phyloP scores from a whole-genome alignment of 2,329 filamentous ascomycete species.

The Saccharata proteae region DNA sequence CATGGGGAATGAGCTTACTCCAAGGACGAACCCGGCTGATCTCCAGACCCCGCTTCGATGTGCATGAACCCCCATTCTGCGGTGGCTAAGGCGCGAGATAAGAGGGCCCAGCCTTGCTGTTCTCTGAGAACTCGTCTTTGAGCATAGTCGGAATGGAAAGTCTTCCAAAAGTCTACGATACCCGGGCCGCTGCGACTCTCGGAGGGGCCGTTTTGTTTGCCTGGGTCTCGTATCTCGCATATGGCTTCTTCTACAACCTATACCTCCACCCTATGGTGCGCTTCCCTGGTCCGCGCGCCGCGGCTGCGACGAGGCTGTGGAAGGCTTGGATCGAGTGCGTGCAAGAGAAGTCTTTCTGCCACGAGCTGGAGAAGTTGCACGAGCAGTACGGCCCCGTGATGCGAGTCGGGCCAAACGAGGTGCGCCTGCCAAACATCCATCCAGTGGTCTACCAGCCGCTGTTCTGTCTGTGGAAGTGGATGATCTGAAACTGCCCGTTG shows the following conservation, averaged over 20 bases:
- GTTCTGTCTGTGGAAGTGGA: not conserved
- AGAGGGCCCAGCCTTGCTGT: too few relatives aligned
- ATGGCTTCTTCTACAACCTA: constrained; percentile 2
- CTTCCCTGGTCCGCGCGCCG: constrained; percentile 8
- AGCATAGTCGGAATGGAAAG: too few relatives aligned
- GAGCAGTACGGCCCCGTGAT: constrained; percentile 17
- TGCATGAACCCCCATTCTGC: too few relatives aligned
- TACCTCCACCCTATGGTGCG: constrained; percentile 3
- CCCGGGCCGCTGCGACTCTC: too few relatives aligned
- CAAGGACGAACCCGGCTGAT: too few relatives aligned
- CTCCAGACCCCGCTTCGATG: too few relatives aligned
- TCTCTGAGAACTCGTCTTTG: too few relatives aligned
- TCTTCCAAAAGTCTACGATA: too few relatives aligned
- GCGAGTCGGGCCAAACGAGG: constrained; percentile 19
- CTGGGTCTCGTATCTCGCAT: not conserved
- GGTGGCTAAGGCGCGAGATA: too few relatives aligned
- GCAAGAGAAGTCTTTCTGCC: constrained; percentile 17
- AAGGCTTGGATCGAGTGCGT: constrained; percentile 19
- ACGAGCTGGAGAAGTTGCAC: constrained; percentile 17
- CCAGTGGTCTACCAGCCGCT: not conserved
- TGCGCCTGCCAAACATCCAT: constrained; percentile 4
- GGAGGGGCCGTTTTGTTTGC: too few relatives aligned
- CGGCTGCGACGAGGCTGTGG: constrained; percentile 16
- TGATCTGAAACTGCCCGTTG: not conserved
- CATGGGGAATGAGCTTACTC: too few relatives aligned